Evolutionary conservation across 352 stramenopile species (phyloP).

Genomic region (Paralagenidium karlingii): DNA sequence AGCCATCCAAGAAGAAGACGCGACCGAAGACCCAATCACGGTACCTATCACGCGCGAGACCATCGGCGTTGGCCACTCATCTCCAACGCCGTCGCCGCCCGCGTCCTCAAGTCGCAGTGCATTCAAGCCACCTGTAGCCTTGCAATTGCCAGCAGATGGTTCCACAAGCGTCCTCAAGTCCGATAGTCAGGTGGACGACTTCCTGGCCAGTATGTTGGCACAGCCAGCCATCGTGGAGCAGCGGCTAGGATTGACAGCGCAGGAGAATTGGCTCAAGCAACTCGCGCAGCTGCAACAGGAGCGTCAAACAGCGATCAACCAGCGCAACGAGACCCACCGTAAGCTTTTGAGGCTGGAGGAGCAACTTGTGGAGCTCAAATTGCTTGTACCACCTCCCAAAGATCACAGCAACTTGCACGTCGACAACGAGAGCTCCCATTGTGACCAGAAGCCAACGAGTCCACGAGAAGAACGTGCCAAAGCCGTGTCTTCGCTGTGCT

Average conservation of each 20-base stretch:
- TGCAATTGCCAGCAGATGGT: no score
- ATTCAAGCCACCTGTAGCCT: no score
- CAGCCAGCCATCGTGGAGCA: slow-evolving; percentile 25
- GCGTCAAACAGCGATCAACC: background rate
- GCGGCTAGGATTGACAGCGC: slow-evolving; percentile 14
- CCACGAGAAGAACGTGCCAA: no score
- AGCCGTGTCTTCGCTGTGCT: no score
- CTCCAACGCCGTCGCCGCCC: background rate
- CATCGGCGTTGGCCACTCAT: background rate
- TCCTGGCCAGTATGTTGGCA: slow-evolving; percentile 21
- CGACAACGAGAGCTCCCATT: no score
- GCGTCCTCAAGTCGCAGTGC: slow-evolving; percentile 9
- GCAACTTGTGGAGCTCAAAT: slow-evolving; percentile 1
- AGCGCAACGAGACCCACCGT: background rate
- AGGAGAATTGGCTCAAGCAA: slow-evolving; percentile 10
- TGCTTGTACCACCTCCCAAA: background rate
- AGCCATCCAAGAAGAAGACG: slow-evolving; percentile 7
- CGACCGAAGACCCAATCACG: background rate
- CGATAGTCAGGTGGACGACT: no score
- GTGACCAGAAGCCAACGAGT: no score
- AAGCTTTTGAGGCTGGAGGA: background rate
- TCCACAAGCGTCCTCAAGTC: no score
- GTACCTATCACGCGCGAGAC: background rate
- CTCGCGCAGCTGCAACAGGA: slow-evolving; percentile 6
- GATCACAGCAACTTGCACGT: background rate